Evolutionary conservation across 2,329 filamentous ascomycete genomes (phyloP).

Genomic region (Botrytis sinoallii): DNA sequence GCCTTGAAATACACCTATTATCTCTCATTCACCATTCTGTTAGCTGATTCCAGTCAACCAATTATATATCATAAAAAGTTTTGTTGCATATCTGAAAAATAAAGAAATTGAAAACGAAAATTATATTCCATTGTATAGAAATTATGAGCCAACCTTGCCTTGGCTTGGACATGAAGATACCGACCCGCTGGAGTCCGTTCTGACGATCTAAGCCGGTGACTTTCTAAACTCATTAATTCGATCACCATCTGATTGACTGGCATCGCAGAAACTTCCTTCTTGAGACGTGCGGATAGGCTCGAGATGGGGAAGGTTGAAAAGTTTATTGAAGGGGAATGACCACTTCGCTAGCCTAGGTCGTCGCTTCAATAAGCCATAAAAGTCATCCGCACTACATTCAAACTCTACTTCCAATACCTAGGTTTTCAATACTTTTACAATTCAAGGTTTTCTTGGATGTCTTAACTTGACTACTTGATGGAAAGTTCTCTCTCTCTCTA

Average conservation of each 20-base stretch:
- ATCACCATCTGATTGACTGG: background rate
- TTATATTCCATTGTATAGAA: background rate
- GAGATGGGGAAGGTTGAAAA: background rate
- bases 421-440: rapidly evolving
- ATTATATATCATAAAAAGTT: background rate
- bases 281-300: no score
- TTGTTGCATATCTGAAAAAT: background rate
- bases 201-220: background rate
- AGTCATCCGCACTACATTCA: background rate
- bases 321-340: background rate
- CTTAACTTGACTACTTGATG: no score
- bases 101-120: background rate
- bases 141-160: background rate
- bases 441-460: no score
- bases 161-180: background rate
- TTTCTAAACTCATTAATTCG: background rate
- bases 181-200: background rate
- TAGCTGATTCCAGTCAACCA: no score
- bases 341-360: background rate
- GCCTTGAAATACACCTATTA: background rate
- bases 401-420: background rate
- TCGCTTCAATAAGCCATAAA: background rate
- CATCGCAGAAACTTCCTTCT: background rate
- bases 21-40: background rate
- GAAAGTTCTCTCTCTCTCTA: background rate